Conservation (phyloP, 495 filamentous ascomycete species). For the Aspergillus carlsbadensis region DNA sequence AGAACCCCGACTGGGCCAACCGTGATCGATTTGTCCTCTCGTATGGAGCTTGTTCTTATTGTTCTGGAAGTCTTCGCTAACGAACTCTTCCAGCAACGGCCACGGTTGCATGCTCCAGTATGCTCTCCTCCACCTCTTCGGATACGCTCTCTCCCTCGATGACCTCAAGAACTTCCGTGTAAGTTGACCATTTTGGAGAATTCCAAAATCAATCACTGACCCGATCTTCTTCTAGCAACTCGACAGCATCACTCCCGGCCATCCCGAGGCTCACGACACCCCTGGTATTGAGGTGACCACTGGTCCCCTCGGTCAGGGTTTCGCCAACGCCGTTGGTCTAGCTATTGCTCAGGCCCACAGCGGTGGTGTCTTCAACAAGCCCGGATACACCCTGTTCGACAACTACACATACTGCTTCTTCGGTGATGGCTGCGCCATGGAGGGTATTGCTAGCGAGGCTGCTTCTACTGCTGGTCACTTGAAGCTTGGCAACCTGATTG, state of each 20-base stretch:
- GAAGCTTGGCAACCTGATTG: slow-evolving; percentile 95
- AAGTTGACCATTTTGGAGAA: slow-evolving; percentile 36
- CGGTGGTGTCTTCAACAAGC: slow-evolving; percentile 93
- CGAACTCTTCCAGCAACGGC: slow-evolving; percentile 67
- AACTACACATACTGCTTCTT: slow-evolving; percentile 98
- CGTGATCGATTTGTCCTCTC: slow-evolving; percentile 98
- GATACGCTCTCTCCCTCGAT: slow-evolving; percentile 80
- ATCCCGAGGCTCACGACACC: slow-evolving; percentile 95
- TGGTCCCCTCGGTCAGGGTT: slow-evolving; percentile 93
- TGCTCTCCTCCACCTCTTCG: slow-evolving; percentile 94
- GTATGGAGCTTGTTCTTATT: slow-evolving; percentile 52
- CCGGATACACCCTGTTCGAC: slow-evolving; percentile 84
- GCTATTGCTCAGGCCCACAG: slow-evolving; percentile 93
- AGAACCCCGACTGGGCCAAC: slow-evolving; percentile 96
- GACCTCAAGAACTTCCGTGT: slow-evolving; percentile 96
- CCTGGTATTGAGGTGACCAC: slow-evolving; percentile 97
- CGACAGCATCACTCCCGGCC: slow-evolving; percentile 93
- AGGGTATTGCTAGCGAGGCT: slow-evolving; percentile 94
- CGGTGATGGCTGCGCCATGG: slow-evolving; percentile 98
- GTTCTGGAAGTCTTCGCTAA: slow-evolving; percentile 11
- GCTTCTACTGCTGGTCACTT: slow-evolving; percentile 91
- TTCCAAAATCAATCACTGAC: not conserved
- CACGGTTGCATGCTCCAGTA: slow-evolving; percentile 99
- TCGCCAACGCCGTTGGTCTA: slow-evolving; percentile 92
- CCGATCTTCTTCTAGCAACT: slow-evolving; percentile 51